A percentile compares a stretch with the other conserved stretches of the same genome.
Conservation (phyloP, 2,329 filamentous ascomycete species). For the Raffaelea ambrosiae region DNA sequence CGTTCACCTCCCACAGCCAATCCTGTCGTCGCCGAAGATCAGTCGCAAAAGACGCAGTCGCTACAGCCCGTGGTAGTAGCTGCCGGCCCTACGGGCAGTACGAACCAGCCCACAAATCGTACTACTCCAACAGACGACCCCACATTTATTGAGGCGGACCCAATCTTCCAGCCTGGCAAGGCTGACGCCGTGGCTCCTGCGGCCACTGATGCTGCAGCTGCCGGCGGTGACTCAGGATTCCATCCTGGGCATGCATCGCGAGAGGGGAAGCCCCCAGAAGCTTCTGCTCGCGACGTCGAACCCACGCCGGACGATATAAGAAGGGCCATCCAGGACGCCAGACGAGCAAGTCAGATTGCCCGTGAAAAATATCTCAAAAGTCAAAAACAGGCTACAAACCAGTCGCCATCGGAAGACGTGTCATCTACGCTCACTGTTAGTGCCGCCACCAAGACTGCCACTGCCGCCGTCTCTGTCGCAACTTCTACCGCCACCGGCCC, state of each 20-base stretch:
- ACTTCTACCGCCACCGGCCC: too few species aligned
- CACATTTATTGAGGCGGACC: neutral
- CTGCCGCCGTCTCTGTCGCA: too few species aligned
- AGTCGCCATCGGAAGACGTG: too few species aligned
- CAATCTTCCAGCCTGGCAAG: neutral
- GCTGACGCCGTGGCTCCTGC: neutral
- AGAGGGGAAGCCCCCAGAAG: neutral
- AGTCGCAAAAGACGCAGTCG: conserved; percentile 8
- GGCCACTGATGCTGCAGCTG: too few species aligned
- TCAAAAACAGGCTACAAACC: too few species aligned
- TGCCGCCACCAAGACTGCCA: too few species aligned
- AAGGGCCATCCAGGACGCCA: neutral
- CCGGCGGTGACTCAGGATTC: too few species aligned
- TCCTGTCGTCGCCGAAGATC: conserved; percentile 7
- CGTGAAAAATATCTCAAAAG: neutral
- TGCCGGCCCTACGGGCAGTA: neutral
- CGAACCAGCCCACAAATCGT: neutral
- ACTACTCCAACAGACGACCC: neutral
- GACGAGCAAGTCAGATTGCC: neutral
- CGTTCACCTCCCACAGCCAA: conserved; percentile 8
- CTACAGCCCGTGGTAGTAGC: conserved; percentile 10
- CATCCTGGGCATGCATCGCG: neutral
- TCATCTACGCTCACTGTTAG: too few species aligned
- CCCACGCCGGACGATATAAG: neutral
- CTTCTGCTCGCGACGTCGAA: neutral